A percentile compares a stretch with the other conserved stretches of the same genome.
These are phyloP conservation scores for Helotiales sp. DNA, from an alignment of 2,329 filamentous ascomycete species.

Conservation along the genomic window DNA sequence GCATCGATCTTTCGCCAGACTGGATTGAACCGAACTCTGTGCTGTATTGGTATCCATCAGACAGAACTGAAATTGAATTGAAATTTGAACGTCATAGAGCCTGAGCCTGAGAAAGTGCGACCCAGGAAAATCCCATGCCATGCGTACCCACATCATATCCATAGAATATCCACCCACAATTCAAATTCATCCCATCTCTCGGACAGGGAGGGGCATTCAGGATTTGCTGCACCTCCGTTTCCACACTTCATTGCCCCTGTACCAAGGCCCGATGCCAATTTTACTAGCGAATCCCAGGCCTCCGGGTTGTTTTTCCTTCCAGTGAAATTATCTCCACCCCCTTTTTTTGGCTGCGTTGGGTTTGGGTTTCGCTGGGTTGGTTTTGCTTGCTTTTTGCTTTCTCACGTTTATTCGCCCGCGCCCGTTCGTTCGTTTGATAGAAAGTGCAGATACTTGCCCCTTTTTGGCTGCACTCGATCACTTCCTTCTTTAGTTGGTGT, in stretches of 20 bases:
- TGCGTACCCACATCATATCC: not conserved
- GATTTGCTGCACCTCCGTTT: not conserved
- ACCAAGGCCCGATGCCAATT: not conserved
- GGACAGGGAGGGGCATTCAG: not conserved
- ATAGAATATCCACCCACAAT: too few species aligned
- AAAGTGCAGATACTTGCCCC: not conserved
- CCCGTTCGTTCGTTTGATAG: not conserved
- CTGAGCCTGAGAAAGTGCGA: slow-evolving; percentile 1
- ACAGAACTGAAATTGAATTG: not conserved
- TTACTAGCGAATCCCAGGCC: slow-evolving; percentile 6
- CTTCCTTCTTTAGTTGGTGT: not conserved
- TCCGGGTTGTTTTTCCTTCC: slow-evolving; percentile 15
- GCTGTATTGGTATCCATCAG: not conserved
- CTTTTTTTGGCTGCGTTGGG: not conserved
- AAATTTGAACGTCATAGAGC: not conserved
- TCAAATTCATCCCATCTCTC: not conserved
- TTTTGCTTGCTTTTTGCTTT: slow-evolving; percentile 8
- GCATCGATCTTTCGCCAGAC: not conserved
- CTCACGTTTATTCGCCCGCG: not conserved
- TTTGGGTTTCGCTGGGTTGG: not conserved
- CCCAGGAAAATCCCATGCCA: slow-evolving; percentile 1
- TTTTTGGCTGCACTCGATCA: not conserved
- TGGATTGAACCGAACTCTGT: not conserved
- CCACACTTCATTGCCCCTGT: not conserved
- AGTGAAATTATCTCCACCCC: slow-evolving; percentile 15